These are phyloP conservation scores for Pistacia integerrima DNA, from an alignment of 345 rosid genomes.

Conservation along the genomic window DNA sequence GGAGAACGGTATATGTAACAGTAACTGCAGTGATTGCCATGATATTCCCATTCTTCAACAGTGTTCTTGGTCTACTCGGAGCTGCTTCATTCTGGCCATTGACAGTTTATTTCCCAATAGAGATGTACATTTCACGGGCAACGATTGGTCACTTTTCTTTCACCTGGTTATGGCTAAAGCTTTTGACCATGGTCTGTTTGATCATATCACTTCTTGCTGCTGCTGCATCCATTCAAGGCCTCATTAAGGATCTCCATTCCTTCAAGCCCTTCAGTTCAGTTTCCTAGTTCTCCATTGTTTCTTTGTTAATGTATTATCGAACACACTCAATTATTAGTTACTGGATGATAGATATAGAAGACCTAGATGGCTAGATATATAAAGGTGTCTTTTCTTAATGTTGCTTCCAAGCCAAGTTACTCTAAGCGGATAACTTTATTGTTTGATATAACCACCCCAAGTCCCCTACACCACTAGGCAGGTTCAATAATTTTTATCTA, in stretches of 20 bases:
- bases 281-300: neutral
- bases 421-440: too few relatives aligned
- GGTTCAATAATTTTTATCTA: too few relatives aligned
- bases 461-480: too few relatives aligned
- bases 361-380: too few relatives aligned
- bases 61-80: slow-evolving; percentile 74
- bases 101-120: slow-evolving; percentile 77
- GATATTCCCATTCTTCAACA: slow-evolving; percentile 88
- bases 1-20: slow-evolving; percentile 76
- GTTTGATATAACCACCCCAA: too few relatives aligned
- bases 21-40: slow-evolving; percentile 62
- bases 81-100: slow-evolving; percentile 81
- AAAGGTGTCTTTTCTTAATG: neutral
- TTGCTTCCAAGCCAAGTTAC: neutral
- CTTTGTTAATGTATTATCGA: neutral
- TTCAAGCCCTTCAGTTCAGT: slow-evolving; percentile 61
- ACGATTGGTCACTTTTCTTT: slow-evolving; percentile 48
- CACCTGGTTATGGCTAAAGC: slow-evolving; percentile 67
- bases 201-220: slow-evolving; percentile 60
- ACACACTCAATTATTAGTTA: too few relatives aligned
- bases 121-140: slow-evolving; percentile 67
- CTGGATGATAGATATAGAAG: too few relatives aligned
- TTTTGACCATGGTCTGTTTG: slow-evolving; percentile 55
- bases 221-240: slow-evolving; percentile 67
- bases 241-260: slow-evolving; percentile 45